Conservation (phyloP, 1,284 basidiomycete species). For the Hypsizygus ulmarius region DNA sequence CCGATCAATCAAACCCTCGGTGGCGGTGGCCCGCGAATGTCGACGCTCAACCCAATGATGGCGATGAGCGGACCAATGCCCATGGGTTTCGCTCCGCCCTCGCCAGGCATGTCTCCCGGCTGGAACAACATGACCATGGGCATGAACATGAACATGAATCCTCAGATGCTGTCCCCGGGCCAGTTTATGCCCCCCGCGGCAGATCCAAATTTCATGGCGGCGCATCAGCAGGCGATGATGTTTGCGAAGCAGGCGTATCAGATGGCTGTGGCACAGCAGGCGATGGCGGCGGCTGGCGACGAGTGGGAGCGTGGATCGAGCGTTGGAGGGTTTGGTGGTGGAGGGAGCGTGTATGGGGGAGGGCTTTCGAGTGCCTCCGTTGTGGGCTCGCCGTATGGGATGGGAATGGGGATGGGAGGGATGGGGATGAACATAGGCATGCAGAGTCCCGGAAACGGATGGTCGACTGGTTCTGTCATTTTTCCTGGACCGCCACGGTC, state of each 20-base stretch:
- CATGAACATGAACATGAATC: slow-evolving; percentile 22
- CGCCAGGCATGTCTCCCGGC: slow-evolving; percentile 13
- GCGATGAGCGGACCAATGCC: slow-evolving; percentile 39
- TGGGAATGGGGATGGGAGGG: slow-evolving; percentile 41
- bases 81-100: slow-evolving; percentile 27
- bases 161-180: slow-evolving; percentile 38
- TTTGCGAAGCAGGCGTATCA: slow-evolving; percentile 83
- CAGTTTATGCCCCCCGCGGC: slow-evolving; percentile 49
- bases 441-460: slow-evolving; percentile 35
- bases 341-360: slow-evolving; percentile 37
- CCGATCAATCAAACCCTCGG: slow-evolving; percentile 42
- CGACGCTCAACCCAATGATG: slow-evolving; percentile 52
- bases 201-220: slow-evolving; percentile 60
- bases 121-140: slow-evolving; percentile 22
- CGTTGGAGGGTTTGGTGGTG: slow-evolving; percentile 42
- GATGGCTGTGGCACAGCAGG: slow-evolving; percentile 81
- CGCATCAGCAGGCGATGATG: slow-evolving; percentile 81
- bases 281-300: slow-evolving; percentile 76
- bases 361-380: slow-evolving; percentile 23
- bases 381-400: slow-evolving; percentile 29
- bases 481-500: slow-evolving; percentile 51
- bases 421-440: slow-evolving; percentile 31
- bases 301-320: slow-evolving; percentile 81
- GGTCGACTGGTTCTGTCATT: slow-evolving; percentile 41
- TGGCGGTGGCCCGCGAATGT: slow-evolving; percentile 33